A percentile compares a stretch with the other conserved stretches of the same genome.
phyloP scores from a whole-genome alignment of 2,329 filamentous ascomycete genomes.

The Aspergillus puulaauensis region DNA sequence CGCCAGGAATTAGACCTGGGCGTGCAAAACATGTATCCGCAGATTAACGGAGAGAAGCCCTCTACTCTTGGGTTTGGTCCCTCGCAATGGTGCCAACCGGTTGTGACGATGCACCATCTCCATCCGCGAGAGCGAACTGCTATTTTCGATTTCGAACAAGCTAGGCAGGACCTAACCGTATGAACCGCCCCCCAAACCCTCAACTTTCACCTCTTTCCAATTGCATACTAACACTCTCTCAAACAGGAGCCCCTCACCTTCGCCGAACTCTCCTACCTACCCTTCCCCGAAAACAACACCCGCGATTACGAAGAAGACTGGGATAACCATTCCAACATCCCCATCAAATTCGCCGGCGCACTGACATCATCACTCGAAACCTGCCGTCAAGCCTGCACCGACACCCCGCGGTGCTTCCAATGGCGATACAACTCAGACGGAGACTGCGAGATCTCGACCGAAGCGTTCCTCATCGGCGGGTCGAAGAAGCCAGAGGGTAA shows the following conservation, averaged over 20 bases:
- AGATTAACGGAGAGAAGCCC: constrained; percentile 57
- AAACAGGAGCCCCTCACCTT: constrained; percentile 47
- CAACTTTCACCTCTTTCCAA: neutral
- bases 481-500: constrained; percentile 2
- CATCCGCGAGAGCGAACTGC: constrained; percentile 51
- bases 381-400: constrained; percentile 53
- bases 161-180: constrained; percentile 28
- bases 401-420: constrained; percentile 34
- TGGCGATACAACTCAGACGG: constrained; percentile 22
- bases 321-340: constrained; percentile 53
- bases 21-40: constrained; percentile 47
- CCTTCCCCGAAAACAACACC: constrained; percentile 46
- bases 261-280: constrained; percentile 51
- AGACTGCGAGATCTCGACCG: constrained; percentile 13
- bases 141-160: constrained; percentile 56
- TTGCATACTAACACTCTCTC: neutral
- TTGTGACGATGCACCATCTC: constrained; percentile 60
- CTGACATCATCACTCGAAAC: constrained; percentile 43
- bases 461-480: constrained; percentile 12
- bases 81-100: constrained; percentile 57
- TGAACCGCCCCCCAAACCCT: neutral
- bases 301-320: constrained; percentile 47
- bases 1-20: constrained; percentile 49
- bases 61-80: constrained; percentile 48
- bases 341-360: constrained; percentile 45